Base-by-base conservation (phyloP, 2,329 filamentous ascomycete genomes). In the Fusarium transvaalense region DNA sequence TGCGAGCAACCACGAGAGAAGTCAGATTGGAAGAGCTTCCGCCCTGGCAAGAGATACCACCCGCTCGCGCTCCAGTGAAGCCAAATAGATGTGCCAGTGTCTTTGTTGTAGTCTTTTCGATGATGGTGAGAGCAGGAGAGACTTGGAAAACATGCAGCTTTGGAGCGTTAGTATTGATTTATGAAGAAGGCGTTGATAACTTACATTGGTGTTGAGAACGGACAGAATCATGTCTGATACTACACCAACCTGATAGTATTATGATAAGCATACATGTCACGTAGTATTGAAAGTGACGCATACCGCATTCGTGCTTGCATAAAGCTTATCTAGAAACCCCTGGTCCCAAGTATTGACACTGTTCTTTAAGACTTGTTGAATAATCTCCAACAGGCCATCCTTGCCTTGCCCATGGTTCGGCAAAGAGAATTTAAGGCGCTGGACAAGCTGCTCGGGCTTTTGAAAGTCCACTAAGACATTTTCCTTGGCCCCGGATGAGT, bases 271-370 rank as follows among this genome's bases (percentile, higher is more conserved):
- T 35, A 35, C 23, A 47, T 32, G 2, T 31, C 25, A 43, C 27
- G 14, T 34, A 25, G 32, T 10, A 39, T 17, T 25, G 15, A 15
- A 8, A 35, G 10, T 4, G 10, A 19, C 17, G 79, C 86, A 63
- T 76, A 91, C 90, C 41, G 95, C 91, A 76, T 96, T 96, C 38
- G 93, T 97, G 68, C 91, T 91, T n/a, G 92, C 89, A 79, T 97
- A 98, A 19, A 98, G 84, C 82, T 99, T 98, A 81, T 97, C 94
- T 75, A 98, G 81, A 80, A 98, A 99, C 13, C 95, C 95, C 79
- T 97, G 94, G 75, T 97, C 92, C 92, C 94, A 98, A n/a, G 95
- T 97, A 81, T 99, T 99, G 76, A 98, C 95, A 75, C 92, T 96
- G 79, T 97, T 94, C 68, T 88, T 85, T 41, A 98, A 84, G 21